Conservation (phyloP, 768 basidiomycete genomes). For the Pleurotus ostreatus region DNA sequence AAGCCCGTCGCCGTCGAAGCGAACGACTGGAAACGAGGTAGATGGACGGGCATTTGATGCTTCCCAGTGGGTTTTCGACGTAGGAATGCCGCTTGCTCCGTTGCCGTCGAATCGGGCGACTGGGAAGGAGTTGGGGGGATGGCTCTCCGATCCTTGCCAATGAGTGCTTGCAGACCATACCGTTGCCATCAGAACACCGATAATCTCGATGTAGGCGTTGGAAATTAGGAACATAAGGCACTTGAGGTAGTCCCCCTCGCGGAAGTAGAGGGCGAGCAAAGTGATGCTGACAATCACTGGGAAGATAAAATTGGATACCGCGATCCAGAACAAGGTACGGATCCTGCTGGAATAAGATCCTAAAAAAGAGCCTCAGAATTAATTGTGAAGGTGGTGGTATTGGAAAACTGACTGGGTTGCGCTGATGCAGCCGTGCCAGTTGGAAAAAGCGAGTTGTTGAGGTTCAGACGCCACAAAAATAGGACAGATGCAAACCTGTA, state of each 20-base stretch:
- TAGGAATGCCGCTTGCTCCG: no score
- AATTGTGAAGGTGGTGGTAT: not conserved
- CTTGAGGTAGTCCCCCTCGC: slow-evolving; percentile 10
- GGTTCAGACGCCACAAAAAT: slow-evolving; percentile 15
- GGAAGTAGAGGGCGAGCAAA: slow-evolving; percentile 15
- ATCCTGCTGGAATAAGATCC: slow-evolving; percentile 12
- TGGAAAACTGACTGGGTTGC: no score
- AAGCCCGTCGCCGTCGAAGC: no score
- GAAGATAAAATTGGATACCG: slow-evolving; percentile 23
- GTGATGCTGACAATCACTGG: slow-evolving; percentile 21
- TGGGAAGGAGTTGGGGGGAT: no score
- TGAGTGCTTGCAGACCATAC: slow-evolving; percentile 16
- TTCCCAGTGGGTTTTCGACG: no score
- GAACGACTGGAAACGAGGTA: no score
- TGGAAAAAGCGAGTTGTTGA: not conserved
- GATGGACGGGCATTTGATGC: no score
- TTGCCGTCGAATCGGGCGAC: no score
- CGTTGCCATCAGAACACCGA: slow-evolving; percentile 25
- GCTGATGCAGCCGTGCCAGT: not conserved
- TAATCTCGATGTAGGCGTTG: slow-evolving; percentile 21
- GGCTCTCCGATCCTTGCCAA: slow-evolving; percentile 7
- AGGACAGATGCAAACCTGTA: slow-evolving; percentile 14
- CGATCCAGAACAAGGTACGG: slow-evolving; percentile 21
- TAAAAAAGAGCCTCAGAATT: not conserved
- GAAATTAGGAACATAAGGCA: slow-evolving; percentile 11